phyloP scores from a whole-genome alignment of 352 stramenopile genomes.

The Phytophthora europaea region DNA sequence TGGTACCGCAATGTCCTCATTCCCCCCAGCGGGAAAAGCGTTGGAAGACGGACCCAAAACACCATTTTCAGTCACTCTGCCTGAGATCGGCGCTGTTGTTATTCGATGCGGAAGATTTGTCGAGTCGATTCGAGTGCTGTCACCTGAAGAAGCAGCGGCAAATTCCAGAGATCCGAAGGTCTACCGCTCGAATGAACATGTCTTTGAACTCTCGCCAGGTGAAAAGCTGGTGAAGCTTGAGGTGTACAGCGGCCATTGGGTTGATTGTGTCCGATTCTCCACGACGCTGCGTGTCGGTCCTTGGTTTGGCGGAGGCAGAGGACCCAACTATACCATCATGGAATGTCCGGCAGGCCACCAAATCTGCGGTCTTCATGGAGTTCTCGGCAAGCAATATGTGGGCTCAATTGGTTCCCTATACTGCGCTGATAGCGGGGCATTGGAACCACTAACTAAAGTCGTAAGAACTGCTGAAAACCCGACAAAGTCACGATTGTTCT shows the following conservation, averaged over 20 bases:
- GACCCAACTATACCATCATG: slow-evolving; percentile 33
- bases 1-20: slow-evolving; percentile 13
- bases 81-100: slow-evolving; percentile 37
- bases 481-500: slow-evolving; percentile 14
- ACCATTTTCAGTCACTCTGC: slow-evolving; percentile 29
- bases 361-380: slow-evolving; percentile 55
- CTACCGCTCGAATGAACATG: slow-evolving; percentile 51
- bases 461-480: not conserved
- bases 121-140: slow-evolving; percentile 43
- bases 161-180: slow-evolving; percentile 26
- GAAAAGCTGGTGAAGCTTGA: slow-evolving; percentile 56
- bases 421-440: slow-evolving; percentile 17
- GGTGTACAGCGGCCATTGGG: slow-evolving; percentile 59
- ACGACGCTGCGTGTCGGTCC: slow-evolving; percentile 56
- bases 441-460: not conserved
- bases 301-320: slow-evolving; percentile 59
- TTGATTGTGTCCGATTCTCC: slow-evolving; percentile 59
- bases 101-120: slow-evolving; percentile 53
- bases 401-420: slow-evolving; percentile 49
- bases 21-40: slow-evolving; percentile 36
- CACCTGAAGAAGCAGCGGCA: slow-evolving; percentile 28
- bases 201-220: slow-evolving; percentile 52
- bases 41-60: slow-evolving; percentile 37
- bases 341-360: slow-evolving; percentile 38
- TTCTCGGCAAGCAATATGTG: slow-evolving; percentile 45